Evolutionary conservation across 2,329 filamentous ascomycete genomes (phyloP), one percentile per base, ranked within the genome.

Genomic region (Penicillium glabrum): DNA sequence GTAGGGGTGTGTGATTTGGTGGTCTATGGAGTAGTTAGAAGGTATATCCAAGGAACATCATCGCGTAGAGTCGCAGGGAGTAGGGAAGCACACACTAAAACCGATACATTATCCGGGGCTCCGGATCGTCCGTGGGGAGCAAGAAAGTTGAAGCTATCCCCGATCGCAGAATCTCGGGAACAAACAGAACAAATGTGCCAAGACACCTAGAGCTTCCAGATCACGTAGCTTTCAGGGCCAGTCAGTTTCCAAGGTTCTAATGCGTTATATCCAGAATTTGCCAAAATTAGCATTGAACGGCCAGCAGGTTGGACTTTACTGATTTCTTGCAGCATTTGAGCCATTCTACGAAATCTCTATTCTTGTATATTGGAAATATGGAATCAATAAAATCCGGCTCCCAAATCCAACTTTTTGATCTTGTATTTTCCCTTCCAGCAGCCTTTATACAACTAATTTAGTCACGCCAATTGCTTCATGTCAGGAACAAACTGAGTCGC

Each of bases 171-270:
- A 55, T 54, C 53, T 53, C 58, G 35, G 53, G 43, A 54, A 33
- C 46, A 50, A 50, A 50, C 51, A 59, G 50, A 43, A 46, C 62
- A 64, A 64, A 64, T 57, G 60, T 41, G 61, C 62, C 61, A 61
- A 64, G 58, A 33, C 10, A 14, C 14, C 16, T 6, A 13, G 9
- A 46, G 27, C 26, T 29, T 21, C 4, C 26, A 39, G 35, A 39
- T 19, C 35, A 14, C 9, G 35, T 39, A 39, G 13, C 35, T 11
- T 39, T 39, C 35, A 39, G 35, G 35, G 16, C 35, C 14, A 9
- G 16, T 19, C 35, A 4, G n/a, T 39, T 39, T 39, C 16, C 35
- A n/a, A 33, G 31, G 31, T 33, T 16, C 31, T 14, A 16, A 16
- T 33, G 5, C 14, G 31, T 33, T 14, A 33, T 33, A 33, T 14